phyloP scores from a whole-genome alignment of 306 rosid genomes.

The Echinosophora koreensis region DNA sequence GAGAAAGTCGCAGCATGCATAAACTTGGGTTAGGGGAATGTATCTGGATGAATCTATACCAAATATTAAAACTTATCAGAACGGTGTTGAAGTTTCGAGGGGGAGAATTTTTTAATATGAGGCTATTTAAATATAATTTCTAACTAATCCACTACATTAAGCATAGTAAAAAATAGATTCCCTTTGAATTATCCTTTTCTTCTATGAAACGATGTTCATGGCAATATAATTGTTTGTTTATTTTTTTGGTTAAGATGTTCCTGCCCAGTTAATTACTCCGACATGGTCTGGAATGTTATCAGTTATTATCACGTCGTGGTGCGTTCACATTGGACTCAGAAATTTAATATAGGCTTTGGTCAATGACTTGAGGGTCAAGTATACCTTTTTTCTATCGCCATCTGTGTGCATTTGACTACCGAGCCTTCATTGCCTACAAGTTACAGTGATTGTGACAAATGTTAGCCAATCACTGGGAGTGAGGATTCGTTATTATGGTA shows the following conservation, averaged over 20 bases:
- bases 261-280: background rate
- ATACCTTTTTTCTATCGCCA: background rate
- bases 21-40: constrained; percentile 25
- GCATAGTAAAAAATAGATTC: background rate
- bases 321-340: constrained; percentile 6
- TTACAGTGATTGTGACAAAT: background rate
- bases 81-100: background rate
- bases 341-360: background rate
- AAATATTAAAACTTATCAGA: constrained; percentile 7
- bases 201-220: background rate
- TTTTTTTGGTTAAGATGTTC: background rate
- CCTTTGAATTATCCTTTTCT: background rate
- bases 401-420: constrained; percentile 23
- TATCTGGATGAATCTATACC: constrained; percentile 9
- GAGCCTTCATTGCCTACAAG: constrained; percentile 17
- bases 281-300: background rate
- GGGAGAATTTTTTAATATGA: constrained; percentile 28
- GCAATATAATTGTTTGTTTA: background rate
- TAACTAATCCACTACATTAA: background rate
- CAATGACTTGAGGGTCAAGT: constrained; percentile 43
- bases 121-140: constrained; percentile 2
- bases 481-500: background rate
- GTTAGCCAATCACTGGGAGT: background rate
- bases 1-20: constrained; percentile 18
- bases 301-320: background rate